Evolutionary conservation across 305 asterid genomes (phyloP), one percentile per base, ranked within the genome.

Genomic region (Fraxinus xanthoxyloides): DNA sequence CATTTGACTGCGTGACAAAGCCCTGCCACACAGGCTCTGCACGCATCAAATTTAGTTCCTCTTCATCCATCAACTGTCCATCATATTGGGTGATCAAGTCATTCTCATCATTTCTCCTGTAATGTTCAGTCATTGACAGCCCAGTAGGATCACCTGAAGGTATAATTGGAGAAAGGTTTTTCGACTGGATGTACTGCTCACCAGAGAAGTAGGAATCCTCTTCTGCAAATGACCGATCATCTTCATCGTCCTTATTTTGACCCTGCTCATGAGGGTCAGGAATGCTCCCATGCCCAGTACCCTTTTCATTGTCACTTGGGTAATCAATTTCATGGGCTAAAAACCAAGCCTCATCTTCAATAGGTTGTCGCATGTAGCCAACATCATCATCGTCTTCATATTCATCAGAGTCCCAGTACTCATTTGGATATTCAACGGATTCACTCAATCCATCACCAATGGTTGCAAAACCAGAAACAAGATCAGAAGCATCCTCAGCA

Each of bases 371-470:
- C 91, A 89, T 94, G 85, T 94, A 96, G 81, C 99, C 99, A 32
- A 93, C 98, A 86, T 96, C 99, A n/a, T 96, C 99, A 48, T 96
- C 98, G 40, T 94, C 98, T 69, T 93, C 98, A 78, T 94, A 96
- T 86, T 94, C 98, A 85, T 96, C 99, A 26, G 99, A 96, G 80
- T 96, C 99, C 99, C 97, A 96, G 80, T 93, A 96, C 84, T 96
- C 98, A 77, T 93, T 96, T 40, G 98, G 97, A 83, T 91, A 94
- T 85, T 94, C 97, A 82, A 93, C 86, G 82, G 94, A 89, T 87
- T 94, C 98, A 88, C 93, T 94, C 89, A 95, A 87, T 78, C 94
- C 97, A 83, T 94, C 97, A 83, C 99, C 99, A 74, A 96, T 88
- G 76, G 97, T 94, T 82, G 98, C 98, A 86, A 96, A 94, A 91